Percentiles rank a stretch among this genome's conserved stretches.
phyloP scores from a whole-genome alignment of 805 yeast species.

The Ogataea nonfermentans region DNA sequence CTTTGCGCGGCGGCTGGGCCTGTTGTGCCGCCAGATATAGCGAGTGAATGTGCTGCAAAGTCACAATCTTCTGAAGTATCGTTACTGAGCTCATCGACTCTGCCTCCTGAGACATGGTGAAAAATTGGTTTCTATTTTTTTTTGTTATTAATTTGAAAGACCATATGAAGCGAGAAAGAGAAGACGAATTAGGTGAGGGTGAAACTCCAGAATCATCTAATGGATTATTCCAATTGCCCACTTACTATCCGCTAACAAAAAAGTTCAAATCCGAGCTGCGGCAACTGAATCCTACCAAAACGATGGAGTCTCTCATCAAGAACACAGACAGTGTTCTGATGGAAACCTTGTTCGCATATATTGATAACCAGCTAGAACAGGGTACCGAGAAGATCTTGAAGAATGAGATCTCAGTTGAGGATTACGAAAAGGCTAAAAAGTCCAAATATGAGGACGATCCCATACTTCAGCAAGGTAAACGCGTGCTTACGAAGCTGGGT shows the following conservation, averaged over 20 bases:
- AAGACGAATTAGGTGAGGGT: not conserved
- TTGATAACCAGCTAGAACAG: constrained; percentile 18
- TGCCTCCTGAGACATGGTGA: constrained; percentile 7
- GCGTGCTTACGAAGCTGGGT: constrained; percentile 6
- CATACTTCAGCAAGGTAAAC: constrained; percentile 14
- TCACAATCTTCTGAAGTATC: constrained; percentile 35
- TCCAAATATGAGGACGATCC: constrained; percentile 15
- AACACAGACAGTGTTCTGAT: constrained; percentile 12
- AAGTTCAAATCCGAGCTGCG: constrained; percentile 15
- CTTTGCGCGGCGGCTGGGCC: constrained; percentile 32
- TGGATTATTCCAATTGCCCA: constrained; percentile 20
- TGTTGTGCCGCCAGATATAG: constrained; percentile 35
- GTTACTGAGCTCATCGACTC: constrained; percentile 27
- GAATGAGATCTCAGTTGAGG: constrained; percentile 15
- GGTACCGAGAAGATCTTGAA: constrained; percentile 19
- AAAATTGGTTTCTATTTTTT: constrained; percentile 1
- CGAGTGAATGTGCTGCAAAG: constrained; percentile 37
- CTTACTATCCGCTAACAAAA: constrained; percentile 25
- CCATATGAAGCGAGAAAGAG: constrained; percentile 6
- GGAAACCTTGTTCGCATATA: constrained; percentile 16
- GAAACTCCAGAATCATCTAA: not conserved
- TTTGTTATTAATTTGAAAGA: not conserved
- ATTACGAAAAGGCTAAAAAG: constrained; percentile 13
- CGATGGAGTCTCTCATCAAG: constrained; percentile 11
- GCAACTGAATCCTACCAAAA: constrained; percentile 10